Evolutionary conservation across 305 asterid species (phyloP).

Genomic region (Fraxinus xanthoxyloides): DNA sequence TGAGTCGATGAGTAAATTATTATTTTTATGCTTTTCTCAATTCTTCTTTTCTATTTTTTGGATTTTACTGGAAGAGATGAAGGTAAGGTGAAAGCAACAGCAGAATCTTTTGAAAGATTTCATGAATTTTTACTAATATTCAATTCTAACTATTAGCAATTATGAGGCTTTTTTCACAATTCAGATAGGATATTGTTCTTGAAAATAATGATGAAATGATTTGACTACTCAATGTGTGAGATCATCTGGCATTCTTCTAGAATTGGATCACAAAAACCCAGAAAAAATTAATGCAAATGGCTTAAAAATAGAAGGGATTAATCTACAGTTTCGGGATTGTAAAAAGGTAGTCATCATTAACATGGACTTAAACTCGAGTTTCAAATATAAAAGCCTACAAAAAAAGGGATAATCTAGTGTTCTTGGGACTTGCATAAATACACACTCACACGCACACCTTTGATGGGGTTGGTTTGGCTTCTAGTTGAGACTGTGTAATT

Average conservation of each 20-base stretch:
- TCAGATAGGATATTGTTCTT: slow-evolving; percentile 47
- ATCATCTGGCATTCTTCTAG: background rate
- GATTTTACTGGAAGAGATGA: slow-evolving; percentile 13
- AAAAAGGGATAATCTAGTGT: slow-evolving; percentile 1
- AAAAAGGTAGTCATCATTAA: slow-evolving; percentile 43
- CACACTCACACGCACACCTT: slow-evolving; percentile 48
- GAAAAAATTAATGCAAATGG: background rate
- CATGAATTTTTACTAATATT: slow-evolving; percentile 14
- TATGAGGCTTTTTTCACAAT: slow-evolving; percentile 33
- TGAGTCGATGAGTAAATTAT: slow-evolving; percentile 23
- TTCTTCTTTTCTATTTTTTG: background rate
- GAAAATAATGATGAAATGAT: slow-evolving; percentile 33
- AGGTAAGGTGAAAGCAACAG: slow-evolving; percentile 33
- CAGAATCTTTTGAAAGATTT: slow-evolving; percentile 36
- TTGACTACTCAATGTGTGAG: background rate
- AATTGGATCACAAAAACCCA: background rate
- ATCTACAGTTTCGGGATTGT: slow-evolving; percentile 57
- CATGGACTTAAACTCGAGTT: slow-evolving; percentile 37
- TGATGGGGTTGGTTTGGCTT: slow-evolving; percentile 48
- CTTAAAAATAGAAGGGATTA: slow-evolving; percentile 16
- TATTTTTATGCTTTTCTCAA: background rate
- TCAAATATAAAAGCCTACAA: slow-evolving; percentile 21
- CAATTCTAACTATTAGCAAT: slow-evolving; percentile 28
- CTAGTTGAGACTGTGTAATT: slow-evolving; percentile 32
- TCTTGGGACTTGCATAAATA: slow-evolving; percentile 28